Base-by-base conservation (phyloP, 2,329 filamentous ascomycete genomes). In the Cercospora janseana region DNA sequence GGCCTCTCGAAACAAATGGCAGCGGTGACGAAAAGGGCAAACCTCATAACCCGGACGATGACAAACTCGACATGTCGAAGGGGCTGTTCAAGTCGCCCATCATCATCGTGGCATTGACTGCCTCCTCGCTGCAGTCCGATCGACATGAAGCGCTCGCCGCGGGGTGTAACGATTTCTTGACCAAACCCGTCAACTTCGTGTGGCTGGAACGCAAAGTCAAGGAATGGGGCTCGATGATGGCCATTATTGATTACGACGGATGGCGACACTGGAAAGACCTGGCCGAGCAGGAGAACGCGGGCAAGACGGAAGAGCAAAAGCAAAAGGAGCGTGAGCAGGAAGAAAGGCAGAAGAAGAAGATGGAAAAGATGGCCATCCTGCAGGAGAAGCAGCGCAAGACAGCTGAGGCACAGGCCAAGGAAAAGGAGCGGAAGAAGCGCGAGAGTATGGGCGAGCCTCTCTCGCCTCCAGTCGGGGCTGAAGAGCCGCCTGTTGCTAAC, bases 171-270 rank as follows among this genome's bases (percentile, higher is more conserved):
- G 93, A 98, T 71, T 98, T 97, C 71, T 76, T 98, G 67, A 97
- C 93, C 55, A 65, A 95, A 88, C 93, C 93, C 15, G 92, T 98
- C 60, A 95, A 95, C 68, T 96, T 96, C 66, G 87, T 94, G 52
- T 98, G 92, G 91, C 81, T 98, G 20, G 89, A 96, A 69, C 83
- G 92, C 51, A 98, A 98, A 70, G 91, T 97, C 61, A 96, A 94
- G 73, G 93, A 98, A 76, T 98, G 93, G 93, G 93, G 93, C 49
- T 97, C 93, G 75, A 98, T 98, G 93, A 93, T 97, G 74, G 93
- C 93, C 7, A 79, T 98, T 18, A 97, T 98, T 64, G 93, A 98
- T 73, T 97, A 93, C 67, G 92, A 97, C 68, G 93, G 93, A 55
- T 98, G 93, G 93, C 82, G 91, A 48, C 89, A 89, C 70, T 98